Percentiles rank a stretch among this genome's conserved stretches.
These are phyloP conservation scores for Diplodia seriata DNA, from an alignment of 2,329 filamentous ascomycete genomes.

Conservation along the genomic window DNA sequence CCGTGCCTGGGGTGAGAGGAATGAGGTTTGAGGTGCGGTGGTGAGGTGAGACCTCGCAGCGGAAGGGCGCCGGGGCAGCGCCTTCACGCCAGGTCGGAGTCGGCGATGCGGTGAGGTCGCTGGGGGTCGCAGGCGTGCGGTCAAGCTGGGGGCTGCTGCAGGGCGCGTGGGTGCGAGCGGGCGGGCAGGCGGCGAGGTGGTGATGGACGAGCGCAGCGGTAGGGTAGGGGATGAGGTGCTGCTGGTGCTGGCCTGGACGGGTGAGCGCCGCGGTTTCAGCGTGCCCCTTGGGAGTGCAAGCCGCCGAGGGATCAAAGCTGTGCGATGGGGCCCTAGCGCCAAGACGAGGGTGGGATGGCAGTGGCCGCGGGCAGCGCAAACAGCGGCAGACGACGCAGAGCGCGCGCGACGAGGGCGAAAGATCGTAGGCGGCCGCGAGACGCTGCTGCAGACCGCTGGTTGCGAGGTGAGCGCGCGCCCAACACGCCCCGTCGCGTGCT, in stretches of 20 bases:
- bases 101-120: conserved; percentile 23
- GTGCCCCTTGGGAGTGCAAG: conserved; percentile 31
- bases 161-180: conserved; percentile 29
- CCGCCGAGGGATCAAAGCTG: conserved; percentile 25
- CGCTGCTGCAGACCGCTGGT: conserved; percentile 25
- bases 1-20: conserved; percentile 32
- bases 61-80: conserved; percentile 32
- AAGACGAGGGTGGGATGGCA: conserved; percentile 29
- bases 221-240: conserved; percentile 34
- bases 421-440: conserved; percentile 5
- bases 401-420: conserved; percentile 10
- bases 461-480: conserved; percentile 1
- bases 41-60: conserved; percentile 33
- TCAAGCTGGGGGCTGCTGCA: conserved; percentile 30
- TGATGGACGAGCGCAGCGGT: conserved; percentile 32
- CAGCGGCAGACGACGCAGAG: conserved; percentile 28
- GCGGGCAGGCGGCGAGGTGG: conserved; percentile 26
- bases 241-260: conserved; percentile 31
- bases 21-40: conserved; percentile 28
- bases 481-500: conserved; percentile 23
- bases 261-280: conserved; percentile 33
- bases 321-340: conserved; percentile 23
- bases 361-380: conserved; percentile 28
- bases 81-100: conserved; percentile 32
- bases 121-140: conserved; percentile 17